Percentiles rank a stretch among this genome's conserved stretches.
phyloP scores from a whole-genome alignment of 371 early-diverging fungal genomes.

The Rhizopus sp. region DNA sequence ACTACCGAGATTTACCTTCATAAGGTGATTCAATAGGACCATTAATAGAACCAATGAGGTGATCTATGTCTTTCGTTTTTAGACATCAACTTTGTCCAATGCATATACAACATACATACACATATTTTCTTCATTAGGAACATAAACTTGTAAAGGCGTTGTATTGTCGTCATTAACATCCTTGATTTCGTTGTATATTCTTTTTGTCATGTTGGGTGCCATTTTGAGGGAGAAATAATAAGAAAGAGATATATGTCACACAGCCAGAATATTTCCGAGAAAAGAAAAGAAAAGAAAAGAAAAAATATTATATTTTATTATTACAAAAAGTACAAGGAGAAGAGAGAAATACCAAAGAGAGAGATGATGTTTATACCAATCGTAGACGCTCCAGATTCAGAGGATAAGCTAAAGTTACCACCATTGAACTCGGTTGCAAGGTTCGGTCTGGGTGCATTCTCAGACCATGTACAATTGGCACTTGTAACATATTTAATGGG shows the following conservation, averaged over 20 bases:
- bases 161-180: conserved; percentile 19
- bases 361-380: not conserved
- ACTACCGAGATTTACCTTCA: conserved; percentile 19
- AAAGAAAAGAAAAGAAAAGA: conserved; percentile 5
- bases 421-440: conserved; percentile 49
- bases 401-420: conserved; percentile 13
- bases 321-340: conserved; percentile 9
- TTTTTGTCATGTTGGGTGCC: conserved; percentile 18
- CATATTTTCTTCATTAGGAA: conserved; percentile 7
- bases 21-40: conserved; percentile 39
- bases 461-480: conserved; percentile 59
- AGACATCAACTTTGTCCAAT: too few species aligned
- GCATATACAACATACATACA: not conserved
- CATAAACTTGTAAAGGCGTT: conserved; percentile 1
- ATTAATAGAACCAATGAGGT: conserved; percentile 19
- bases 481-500: conserved; percentile 44
- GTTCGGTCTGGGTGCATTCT: conserved; percentile 51
- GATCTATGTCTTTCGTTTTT: conserved; percentile 6
- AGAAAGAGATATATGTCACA: not conserved
- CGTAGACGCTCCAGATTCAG: not conserved
- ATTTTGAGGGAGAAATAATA: conserved; percentile 2
- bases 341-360: not conserved
- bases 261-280: not conserved
- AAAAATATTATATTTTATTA: not conserved
- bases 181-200: conserved; percentile 21